Evolutionary conservation across 108 stramenopile species (phyloP), one percentile per base, ranked within the genome.

Genomic region (Fistulifera pelliculosa): DNA sequence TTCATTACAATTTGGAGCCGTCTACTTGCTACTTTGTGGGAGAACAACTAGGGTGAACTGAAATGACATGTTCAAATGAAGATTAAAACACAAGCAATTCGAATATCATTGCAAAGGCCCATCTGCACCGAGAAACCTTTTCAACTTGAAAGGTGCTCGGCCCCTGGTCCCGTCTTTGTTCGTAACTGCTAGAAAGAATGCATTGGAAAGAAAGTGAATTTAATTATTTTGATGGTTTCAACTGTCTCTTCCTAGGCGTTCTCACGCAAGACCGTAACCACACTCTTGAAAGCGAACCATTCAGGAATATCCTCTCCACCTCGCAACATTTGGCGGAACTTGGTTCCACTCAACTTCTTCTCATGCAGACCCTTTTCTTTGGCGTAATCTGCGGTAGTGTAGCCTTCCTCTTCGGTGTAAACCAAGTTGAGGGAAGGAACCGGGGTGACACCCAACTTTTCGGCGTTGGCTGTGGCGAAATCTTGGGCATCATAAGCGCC

Each of bases 401-500:
- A 99, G 42, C 94, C 95, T 75, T 94, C 93, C 64, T 90, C 87
- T 56, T 94, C 95, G 25, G 94, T 94, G 86, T 90, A 99, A n/a
- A 94, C 96, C 47, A 99, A 69, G 86, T 98, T 97, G 47, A 98
- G 71, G 47, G 75, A 80, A 18, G 95, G 97, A 15, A 99, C 97
- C 18, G 94, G 83, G 12, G 71, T 85, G 47, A 99, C 90, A 28
- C 95, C 95, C 45, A 99, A 71, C 60, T 91, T 82, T 43, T 91
- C 81, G 49, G 76, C 58, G 65, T 79, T 79, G 53, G 77, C 77
- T 62, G 73, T 88, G 62, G 95, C 96, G 52, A 91, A 87, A 44
- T 99, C 92, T 75, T 94, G 93, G 15, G 98, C 98, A 61, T 99
- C 98, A 76, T 98, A 99, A 41, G 98, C 88, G 15, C 98, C 98